Percentiles rank a stretch among this genome's conserved stretches.
phyloP scores from a whole-genome alignment of 228 moss, liverwort and hornwort species.

The Sphagnum fallax region DNA sequence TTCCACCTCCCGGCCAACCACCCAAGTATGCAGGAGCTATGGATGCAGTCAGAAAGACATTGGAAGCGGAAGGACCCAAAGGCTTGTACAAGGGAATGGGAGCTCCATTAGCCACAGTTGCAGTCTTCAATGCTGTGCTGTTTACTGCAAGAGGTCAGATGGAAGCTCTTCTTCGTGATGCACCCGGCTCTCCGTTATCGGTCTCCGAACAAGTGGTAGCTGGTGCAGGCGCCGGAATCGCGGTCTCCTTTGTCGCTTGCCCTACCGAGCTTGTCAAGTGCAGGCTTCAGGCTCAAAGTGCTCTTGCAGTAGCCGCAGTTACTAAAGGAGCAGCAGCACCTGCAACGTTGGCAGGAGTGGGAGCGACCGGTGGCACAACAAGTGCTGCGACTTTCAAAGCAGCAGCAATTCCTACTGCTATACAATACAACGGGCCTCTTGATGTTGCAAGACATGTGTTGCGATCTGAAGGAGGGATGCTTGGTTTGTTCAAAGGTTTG shows the following conservation, averaged over 20 bases:
- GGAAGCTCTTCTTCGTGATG: constrained; percentile 59
- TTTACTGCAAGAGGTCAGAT: constrained; percentile 76
- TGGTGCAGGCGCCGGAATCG: constrained; percentile 82
- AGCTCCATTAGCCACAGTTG: constrained; percentile 45
- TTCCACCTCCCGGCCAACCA: constrained; percentile 36
- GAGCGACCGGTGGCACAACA: constrained; percentile 16
- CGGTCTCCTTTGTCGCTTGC: constrained; percentile 82
- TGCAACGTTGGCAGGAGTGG: constrained; percentile 43
- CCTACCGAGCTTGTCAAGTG: constrained; percentile 96
- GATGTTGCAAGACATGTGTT: constrained; percentile 85
- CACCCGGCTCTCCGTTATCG: constrained; percentile 43
- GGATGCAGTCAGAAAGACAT: constrained; percentile 40
- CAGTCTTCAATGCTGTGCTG: constrained; percentile 49
- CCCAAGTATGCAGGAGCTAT: constrained; percentile 46
- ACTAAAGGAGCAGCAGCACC: constrained; percentile 32
- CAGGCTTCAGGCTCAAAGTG: constrained; percentile 88
- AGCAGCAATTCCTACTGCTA: constrained; percentile 26
- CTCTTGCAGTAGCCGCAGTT: constrained; percentile 33
- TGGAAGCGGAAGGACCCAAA: constrained; percentile 26
- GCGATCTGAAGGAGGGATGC: constrained; percentile 63
- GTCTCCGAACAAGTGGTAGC: constrained; percentile 59
- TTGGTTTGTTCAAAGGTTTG: constrained; percentile 77
- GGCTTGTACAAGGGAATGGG: constrained; percentile 61
- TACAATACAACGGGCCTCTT: constrained; percentile 64
- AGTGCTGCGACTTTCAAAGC: not conserved